A percentile compares a stretch with the other conserved stretches of the same genome.
Evolutionary conservation across 306 rosid genomes (phyloP).

Genomic region (Lupinus albus): DNA sequence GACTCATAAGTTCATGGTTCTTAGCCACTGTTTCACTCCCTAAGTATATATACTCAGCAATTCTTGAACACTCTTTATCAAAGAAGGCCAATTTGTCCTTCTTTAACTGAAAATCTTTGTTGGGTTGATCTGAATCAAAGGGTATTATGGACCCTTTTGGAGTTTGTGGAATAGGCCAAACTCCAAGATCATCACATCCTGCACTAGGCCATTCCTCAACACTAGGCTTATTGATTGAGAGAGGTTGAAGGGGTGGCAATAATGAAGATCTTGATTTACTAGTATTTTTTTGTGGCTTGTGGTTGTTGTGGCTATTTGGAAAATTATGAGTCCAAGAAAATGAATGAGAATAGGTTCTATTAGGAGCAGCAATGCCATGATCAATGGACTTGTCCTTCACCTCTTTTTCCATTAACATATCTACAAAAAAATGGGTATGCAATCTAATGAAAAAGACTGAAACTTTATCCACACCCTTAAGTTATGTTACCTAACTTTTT

Average conservation of each 20-base stretch:
- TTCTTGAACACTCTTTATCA: conserved; percentile 85
- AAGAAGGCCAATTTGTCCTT: conserved; percentile 79
- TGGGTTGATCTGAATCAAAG: conserved; percentile 46
- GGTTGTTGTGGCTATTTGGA: conserved; percentile 54
- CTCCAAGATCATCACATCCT: conserved; percentile 89
- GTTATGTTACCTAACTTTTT: conserved; percentile 43
- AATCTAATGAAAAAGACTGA: conserved; percentile 23
- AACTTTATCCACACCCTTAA: conserved; percentile 45
- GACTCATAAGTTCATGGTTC: conserved; percentile 72
- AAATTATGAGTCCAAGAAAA: conserved; percentile 82
- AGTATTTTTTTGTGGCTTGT: conserved; percentile 47
- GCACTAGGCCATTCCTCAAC: conserved; percentile 84
- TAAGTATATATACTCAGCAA: conserved; percentile 80
- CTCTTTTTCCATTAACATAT: conserved; percentile 62
- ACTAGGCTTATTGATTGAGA: conserved; percentile 59
- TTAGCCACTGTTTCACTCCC: conserved; percentile 96
- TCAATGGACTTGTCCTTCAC: conserved; percentile 37
- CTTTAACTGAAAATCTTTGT: conserved; percentile 66
- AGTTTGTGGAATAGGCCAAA: conserved; percentile 80
- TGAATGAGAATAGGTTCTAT: conserved; percentile 63
- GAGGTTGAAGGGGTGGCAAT: conserved; percentile 85
- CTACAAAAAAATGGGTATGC: conserved; percentile 31
- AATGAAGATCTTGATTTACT: conserved; percentile 56
- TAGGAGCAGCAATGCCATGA: conserved; percentile 32
- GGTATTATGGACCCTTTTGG: conserved; percentile 58